Evolutionary conservation across 2,329 filamentous ascomycete species (phyloP).

Genomic region (Penicillium sp.): DNA sequence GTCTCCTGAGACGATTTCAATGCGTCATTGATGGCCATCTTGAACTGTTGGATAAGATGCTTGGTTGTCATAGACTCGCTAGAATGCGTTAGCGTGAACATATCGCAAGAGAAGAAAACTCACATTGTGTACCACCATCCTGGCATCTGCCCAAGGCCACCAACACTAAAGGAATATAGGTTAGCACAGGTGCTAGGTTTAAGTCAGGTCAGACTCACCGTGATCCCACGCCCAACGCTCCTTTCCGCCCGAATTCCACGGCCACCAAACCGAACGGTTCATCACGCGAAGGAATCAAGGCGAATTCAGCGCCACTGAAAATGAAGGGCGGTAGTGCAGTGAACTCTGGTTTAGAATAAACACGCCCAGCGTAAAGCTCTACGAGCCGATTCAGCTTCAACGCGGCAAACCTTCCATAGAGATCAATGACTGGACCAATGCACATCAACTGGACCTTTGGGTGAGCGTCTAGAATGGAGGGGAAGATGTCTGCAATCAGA

Average conservation of each 20-base stretch:
- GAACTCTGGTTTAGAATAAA: constrained; percentile 67
- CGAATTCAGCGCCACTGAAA: constrained; percentile 67
- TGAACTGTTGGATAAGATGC: constrained; percentile 65
- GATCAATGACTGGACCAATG: constrained; percentile 65
- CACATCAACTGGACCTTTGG: constrained; percentile 62
- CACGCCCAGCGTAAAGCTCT: constrained; percentile 63
- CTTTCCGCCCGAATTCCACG: constrained; percentile 68
- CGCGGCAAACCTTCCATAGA: constrained; percentile 67
- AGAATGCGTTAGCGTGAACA: not conserved
- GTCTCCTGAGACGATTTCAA: constrained; percentile 54
- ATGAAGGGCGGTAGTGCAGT: constrained; percentile 65
- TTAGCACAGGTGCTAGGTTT: not conserved
- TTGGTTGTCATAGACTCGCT: constrained; percentile 61
- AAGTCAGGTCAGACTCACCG: constrained; percentile 17
- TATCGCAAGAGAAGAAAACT: not conserved
- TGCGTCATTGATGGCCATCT: constrained; percentile 60
- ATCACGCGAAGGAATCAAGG: constrained; percentile 69
- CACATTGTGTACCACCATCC: constrained; percentile 68
- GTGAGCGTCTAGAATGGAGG: constrained; percentile 60
- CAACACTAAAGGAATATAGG: constrained; percentile 47
- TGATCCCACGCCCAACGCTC: constrained; percentile 65
- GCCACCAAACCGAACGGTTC: constrained; percentile 69
- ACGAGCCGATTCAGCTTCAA: constrained; percentile 64
- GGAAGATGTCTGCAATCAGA: constrained; percentile 68
- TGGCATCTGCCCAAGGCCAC: constrained; percentile 67